Evolutionary conservation across 2,329 filamentous ascomycete species (phyloP), one percentile per base, ranked within the genome.

Genomic region (Aspergillus latus): DNA sequence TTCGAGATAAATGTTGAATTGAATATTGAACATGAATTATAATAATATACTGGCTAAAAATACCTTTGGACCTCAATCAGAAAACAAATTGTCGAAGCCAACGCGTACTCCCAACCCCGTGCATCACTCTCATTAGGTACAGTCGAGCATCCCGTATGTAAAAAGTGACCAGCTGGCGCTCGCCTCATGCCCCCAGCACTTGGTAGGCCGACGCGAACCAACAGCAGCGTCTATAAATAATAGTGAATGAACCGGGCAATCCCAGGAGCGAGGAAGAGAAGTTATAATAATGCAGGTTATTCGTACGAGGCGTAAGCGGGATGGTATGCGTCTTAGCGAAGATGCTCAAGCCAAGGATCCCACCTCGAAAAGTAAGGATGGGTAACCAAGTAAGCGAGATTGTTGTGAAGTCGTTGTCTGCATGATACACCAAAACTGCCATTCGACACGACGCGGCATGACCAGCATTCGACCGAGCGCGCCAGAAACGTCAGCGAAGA

Each of bases 381-480:
- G 29, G 13, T 53, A 40, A 49, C 50, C 50, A 52, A 52, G 42
- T 30, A 45, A 29, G 50, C 37, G 45, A 36, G 50, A 52, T 52
- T 37, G 34, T 36, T 52, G 42, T 8, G 10, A 40, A 46, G 49
- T 26, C 37, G 36, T 43, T 37, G 10, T 48, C 47, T 53, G 50
- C 59, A 59, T 53, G 37, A 61, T 59, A 62, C 56, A 58, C 51
- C 59, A 56, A 32, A 56, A 48, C 43, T 29, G 56, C 37, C 60
- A 60, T 57, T 47, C 50, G 50, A 58, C 49, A 57, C 59, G 63
- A 65, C 60, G 62, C 65, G 67, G 66, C 58, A 66, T 70, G 68
- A 70, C 68, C 70, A 70, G 70, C 69, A 71, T 62, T 21, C 64
- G 62, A 70, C 68, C 68, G 63, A 61, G 63, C 61, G 63, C 56